Conservation (phyloP, 352 stramenopile species). For the Phytophthora pluvialis region DNA sequence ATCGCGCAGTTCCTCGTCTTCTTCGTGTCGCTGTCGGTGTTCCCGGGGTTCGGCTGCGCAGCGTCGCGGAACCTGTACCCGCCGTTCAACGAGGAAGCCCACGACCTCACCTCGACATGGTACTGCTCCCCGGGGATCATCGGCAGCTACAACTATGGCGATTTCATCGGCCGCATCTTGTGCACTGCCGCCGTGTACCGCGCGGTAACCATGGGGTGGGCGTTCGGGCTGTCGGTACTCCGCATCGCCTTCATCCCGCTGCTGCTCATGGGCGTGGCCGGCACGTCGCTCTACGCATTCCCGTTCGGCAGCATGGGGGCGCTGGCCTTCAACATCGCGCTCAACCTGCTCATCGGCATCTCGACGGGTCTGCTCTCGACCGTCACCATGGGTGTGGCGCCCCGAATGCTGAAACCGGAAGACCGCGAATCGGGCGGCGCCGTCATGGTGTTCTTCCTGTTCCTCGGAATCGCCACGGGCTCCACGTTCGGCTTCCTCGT, state of each 20-base stretch:
- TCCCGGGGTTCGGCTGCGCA: slow-evolving; percentile 58
- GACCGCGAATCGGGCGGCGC: slow-evolving; percentile 63
- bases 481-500: slow-evolving; percentile 62
- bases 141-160: slow-evolving; percentile 67
- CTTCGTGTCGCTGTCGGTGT: slow-evolving; percentile 64
- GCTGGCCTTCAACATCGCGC: slow-evolving; percentile 48
- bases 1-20: slow-evolving; percentile 61
- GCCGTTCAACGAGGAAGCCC: slow-evolving; percentile 28
- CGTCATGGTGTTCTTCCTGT: slow-evolving; percentile 67
- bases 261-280: slow-evolving; percentile 63
- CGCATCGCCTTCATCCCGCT: slow-evolving; percentile 63
- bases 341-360: slow-evolving; percentile 63
- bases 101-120: slow-evolving; percentile 40
- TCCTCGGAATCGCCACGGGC: slow-evolving; percentile 57
- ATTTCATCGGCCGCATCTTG: slow-evolving; percentile 63
- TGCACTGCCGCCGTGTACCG: slow-evolving; percentile 54
- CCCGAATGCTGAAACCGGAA: slow-evolving; percentile 55
- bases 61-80: slow-evolving; percentile 40
- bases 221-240: slow-evolving; percentile 43
- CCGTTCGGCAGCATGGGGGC: slow-evolving; percentile 30
- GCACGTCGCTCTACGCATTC: slow-evolving; percentile 65
- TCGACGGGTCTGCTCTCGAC: slow-evolving; percentile 66
- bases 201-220: slow-evolving; percentile 54
- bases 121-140: slow-evolving; percentile 65
- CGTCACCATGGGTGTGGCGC: slow-evolving; percentile 65